Evolutionary conservation across 495 filamentous ascomycete species (phyloP).

Genomic region (Aspergillus cavernicola): DNA sequence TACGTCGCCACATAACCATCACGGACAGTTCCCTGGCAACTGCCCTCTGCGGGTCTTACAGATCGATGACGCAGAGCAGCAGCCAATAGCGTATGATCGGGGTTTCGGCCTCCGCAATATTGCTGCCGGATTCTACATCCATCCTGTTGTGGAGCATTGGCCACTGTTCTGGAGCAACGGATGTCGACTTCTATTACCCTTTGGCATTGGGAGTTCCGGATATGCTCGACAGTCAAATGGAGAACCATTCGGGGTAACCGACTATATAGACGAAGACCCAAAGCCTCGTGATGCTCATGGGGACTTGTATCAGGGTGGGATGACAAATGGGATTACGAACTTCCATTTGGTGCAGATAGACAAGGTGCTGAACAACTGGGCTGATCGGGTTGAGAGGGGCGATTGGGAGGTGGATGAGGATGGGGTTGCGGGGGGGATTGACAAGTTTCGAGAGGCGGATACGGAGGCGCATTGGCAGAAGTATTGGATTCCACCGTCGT

Average conservation of each 20-base stretch:
- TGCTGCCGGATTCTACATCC: slow-evolving; percentile 9
- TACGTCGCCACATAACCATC: not conserved
- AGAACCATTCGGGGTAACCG: too few relatives aligned
- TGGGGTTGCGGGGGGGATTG: slow-evolving; percentile 37
- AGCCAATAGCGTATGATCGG: not conserved
- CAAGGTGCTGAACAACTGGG: slow-evolving; percentile 22
- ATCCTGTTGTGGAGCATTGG: not conserved
- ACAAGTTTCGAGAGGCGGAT: slow-evolving; percentile 33
- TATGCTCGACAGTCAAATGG: too few relatives aligned
- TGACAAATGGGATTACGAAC: slow-evolving; percentile 10
- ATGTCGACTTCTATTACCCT: slow-evolving; percentile 11
- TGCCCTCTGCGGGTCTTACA: slow-evolving; percentile 10
- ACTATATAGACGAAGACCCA: not conserved
- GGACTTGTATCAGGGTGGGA: slow-evolving; percentile 11
- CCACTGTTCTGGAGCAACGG: slow-evolving; percentile 14
- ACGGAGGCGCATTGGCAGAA: slow-evolving; percentile 31
- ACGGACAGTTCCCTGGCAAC: not conserved
- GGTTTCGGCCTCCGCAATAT: not conserved
- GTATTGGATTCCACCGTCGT: slow-evolving; percentile 30
- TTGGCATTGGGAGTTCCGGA: slow-evolving; percentile 8
- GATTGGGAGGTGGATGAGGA: slow-evolving; percentile 37
- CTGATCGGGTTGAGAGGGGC: slow-evolving; percentile 33
- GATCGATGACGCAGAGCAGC: slow-evolving; percentile 4
- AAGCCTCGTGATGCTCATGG: slow-evolving; percentile 4
- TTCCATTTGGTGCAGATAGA: slow-evolving; percentile 7